These are phyloP conservation scores for Pseudogymnoascus sp. DNA, from an alignment of 2,329 filamentous ascomycete genomes.

Conservation along the genomic window DNA sequence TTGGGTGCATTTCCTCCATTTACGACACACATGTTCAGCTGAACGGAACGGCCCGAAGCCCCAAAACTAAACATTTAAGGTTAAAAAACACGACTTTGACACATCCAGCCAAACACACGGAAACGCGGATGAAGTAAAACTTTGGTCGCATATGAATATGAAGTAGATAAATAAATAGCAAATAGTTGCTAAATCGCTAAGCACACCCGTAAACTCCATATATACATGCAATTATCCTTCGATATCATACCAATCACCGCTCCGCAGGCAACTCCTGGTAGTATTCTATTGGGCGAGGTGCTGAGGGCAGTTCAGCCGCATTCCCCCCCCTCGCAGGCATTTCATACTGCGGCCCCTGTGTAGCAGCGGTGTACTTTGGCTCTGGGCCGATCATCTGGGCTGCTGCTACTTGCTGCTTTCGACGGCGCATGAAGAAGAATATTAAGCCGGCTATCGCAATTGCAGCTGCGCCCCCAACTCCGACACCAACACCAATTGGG, in stretches of 20 bases:
- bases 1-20: neutral
- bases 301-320: neutral
- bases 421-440: neutral
- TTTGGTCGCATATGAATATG: neutral
- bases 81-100: neutral
- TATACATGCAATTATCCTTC: neutral
- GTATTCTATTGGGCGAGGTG: neutral
- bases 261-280: neutral
- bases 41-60: slow-evolving; percentile 3
- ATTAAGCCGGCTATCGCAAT: neutral
- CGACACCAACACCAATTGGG: neutral
- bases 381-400: neutral
- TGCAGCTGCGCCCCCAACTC: neutral
- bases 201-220: neutral
- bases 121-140: neutral
- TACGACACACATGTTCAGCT: neutral
- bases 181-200: neutral
- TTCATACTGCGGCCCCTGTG: neutral
- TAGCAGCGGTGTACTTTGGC: neutral
- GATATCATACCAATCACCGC: neutral
- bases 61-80: neutral
- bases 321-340: neutral
- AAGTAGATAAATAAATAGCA: neutral
- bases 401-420: neutral
- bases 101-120: neutral